phyloP scores from a whole-genome alignment of 495 filamentous ascomycete genomes.

The Apiosordaria backusii region DNA sequence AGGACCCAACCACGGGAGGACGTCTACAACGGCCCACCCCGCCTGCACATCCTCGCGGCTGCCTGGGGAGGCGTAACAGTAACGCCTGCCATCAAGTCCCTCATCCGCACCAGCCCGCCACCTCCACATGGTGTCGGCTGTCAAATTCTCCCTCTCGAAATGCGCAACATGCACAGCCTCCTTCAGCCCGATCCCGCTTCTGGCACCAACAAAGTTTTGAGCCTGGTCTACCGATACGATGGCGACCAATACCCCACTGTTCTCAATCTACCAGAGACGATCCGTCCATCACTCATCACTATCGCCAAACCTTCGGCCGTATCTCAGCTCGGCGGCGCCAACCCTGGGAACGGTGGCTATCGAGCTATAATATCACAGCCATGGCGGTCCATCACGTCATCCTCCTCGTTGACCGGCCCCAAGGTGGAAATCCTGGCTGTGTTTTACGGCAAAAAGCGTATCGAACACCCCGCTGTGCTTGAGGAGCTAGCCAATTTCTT shows the following conservation, averaged over 20 bases:
- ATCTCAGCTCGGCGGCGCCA: not conserved
- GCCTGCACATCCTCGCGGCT: slow-evolving; percentile 24
- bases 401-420: slow-evolving; percentile 6
- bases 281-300: slow-evolving; percentile 3
- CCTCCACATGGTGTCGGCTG: not conserved
- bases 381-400: slow-evolving; percentile 9
- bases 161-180: slow-evolving; percentile 18
- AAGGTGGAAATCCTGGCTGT: slow-evolving; percentile 27
- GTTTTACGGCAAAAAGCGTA: slow-evolving; percentile 22
- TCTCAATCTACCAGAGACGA: slow-evolving; percentile 10
- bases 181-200: slow-evolving; percentile 25
- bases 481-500: slow-evolving; percentile 23
- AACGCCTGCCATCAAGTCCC: slow-evolving; percentile 17
- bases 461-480: slow-evolving; percentile 25
- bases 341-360: not conserved
- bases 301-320: not conserved
- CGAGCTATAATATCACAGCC: slow-evolving; percentile 8
- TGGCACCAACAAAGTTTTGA: slow-evolving; percentile 21
- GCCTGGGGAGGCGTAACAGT: slow-evolving; percentile 31
- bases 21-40: not conserved
- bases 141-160: slow-evolving; percentile 21
- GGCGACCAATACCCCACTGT: slow-evolving; percentile 10
- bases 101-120: slow-evolving; percentile 8
- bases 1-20: slow-evolving; percentile 11
- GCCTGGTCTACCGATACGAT: slow-evolving; percentile 25